Base-by-base conservation (phyloP, 768 basidiomycete genomes). In the Rickenella mellea region DNA sequence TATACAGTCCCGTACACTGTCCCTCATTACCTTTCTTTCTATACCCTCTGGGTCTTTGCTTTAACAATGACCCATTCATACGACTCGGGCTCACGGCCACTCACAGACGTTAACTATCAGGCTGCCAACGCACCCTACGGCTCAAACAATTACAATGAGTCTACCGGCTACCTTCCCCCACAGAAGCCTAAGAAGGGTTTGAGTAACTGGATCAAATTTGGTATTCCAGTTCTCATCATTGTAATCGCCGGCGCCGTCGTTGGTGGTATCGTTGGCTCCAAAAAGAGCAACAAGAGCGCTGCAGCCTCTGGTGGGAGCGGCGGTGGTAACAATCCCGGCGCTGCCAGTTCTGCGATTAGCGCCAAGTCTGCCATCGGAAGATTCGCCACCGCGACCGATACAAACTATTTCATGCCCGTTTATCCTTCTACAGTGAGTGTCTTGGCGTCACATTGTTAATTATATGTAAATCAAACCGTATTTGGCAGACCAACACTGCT, bases 351-450 rank as follows among this genome's bases (percentile, higher is more conserved):
- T 39, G 76, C 71, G 22, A 70, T 69, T 15, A 76, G 75, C 47
- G 69, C 67, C 19, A 80, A 84, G 61, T 63, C 72, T 29, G 67
- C 67, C n/a, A 45, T 78, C 25, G 85, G 82, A 15, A 57, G 76
- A 29, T 87, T 80, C 54, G 76, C 91, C 22, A 82, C 82, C 2
- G 77, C 78, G 5, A 96, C 92, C 14, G 72, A 92, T 55, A 76
- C 77, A 52, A 69, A 76, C 38, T 94, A 77, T 57, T 71, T 83
- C 66, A 69, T 89, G 42, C 93, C 93, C 1, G 55, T 92, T 21
- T 94, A 93, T 58, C 88, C 91, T 5, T 81, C 87, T 15, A 87
- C 87, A 5, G 92, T 93, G 47, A 66, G 88, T 75, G 19, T 44
- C 24, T 32, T 42, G 41, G 27, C 26, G 43, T 26, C 32, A 10